Evolutionary conservation across 2,329 filamentous ascomycete species (phyloP).

Genomic region (Cordyceps cicadae): DNA sequence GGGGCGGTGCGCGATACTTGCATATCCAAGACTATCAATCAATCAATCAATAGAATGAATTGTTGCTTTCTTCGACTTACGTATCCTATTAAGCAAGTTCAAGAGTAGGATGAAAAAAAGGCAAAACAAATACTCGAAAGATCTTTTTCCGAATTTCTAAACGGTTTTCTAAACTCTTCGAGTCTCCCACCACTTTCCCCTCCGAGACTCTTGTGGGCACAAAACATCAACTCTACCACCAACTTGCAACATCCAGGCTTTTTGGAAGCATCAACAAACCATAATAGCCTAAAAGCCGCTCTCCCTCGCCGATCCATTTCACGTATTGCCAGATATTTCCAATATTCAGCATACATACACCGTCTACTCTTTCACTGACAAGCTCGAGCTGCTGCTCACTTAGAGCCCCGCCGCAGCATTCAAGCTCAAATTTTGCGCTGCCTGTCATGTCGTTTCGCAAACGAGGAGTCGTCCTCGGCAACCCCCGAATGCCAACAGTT

Average conservation of each 20-base stretch:
- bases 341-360: background rate
- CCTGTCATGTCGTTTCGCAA: slow-evolving; percentile 50
- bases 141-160: too few relatives aligned
- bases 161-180: too few relatives aligned
- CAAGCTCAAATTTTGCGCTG: background rate
- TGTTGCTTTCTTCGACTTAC: too few relatives aligned
- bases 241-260: background rate
- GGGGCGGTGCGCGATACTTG: slow-evolving; percentile 9
- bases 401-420: background rate
- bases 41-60: too few relatives aligned
- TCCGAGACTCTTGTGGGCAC: background rate
- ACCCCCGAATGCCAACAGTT: slow-evolving; percentile 18
- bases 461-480: slow-evolving; percentile 43
- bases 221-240: background rate
- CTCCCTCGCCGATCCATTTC: background rate
- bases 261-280: background rate
- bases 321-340: too few relatives aligned
- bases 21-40: slow-evolving; percentile 2
- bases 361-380: background rate
- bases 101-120: background rate
- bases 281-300: background rate
- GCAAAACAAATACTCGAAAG: background rate
- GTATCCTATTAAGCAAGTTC: too few relatives aligned
- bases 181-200: too few relatives aligned
- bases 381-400: background rate